Evolutionary conservation across 352 stramenopile genomes (phyloP), one percentile per base, ranked within the genome.

Genomic region (Lagenidium giganteum): DNA sequence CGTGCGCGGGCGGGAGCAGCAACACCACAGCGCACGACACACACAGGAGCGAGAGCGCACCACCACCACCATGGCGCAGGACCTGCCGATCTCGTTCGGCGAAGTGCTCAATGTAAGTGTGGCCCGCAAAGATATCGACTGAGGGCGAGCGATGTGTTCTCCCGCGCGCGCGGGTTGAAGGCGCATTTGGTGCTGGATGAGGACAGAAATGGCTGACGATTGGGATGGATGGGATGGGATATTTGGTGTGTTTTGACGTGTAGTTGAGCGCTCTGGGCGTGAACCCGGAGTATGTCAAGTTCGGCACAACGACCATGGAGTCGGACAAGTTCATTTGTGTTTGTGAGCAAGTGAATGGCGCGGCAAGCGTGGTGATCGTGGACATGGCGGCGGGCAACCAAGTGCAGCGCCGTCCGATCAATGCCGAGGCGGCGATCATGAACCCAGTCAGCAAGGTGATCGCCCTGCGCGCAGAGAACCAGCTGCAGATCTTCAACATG

Each of bases 401-500:
- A 48, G 79, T 94, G 48, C 79, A 95, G 70, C 87, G 95, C 32
- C 90, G 95, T 49, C 95, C 95, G 20, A 99, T 99, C 57, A 97
- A 97, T 54, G 96, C 96, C 5, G 97, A 99, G 62, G 96, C 96
- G n/a, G 96, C 97, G 38, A 98, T 99, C 50, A 99, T 99, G 97
- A 99, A 99, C 77, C 97, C 97, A n/a, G 79, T 96, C 31, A 86
- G 77, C 59, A 94, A 94, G 60, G 82, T 94, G 13, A 94, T 94
- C 49, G 82, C 82, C 17, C 42, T 94, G 45, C 75, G 82, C 20
- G 78, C 83, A n/a, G 81, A 92, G 53, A 92, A 92, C 57, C 95
- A 96, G 62, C 85, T 99, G 54, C 97, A 99, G 80, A 98, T 99
- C 57, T 99, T 99, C 78, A 99, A 99, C 74, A 91, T 99, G 51